Evolutionary conservation across 805 yeast genomes (phyloP).

Genomic region (Yamadazyma laniorum): DNA sequence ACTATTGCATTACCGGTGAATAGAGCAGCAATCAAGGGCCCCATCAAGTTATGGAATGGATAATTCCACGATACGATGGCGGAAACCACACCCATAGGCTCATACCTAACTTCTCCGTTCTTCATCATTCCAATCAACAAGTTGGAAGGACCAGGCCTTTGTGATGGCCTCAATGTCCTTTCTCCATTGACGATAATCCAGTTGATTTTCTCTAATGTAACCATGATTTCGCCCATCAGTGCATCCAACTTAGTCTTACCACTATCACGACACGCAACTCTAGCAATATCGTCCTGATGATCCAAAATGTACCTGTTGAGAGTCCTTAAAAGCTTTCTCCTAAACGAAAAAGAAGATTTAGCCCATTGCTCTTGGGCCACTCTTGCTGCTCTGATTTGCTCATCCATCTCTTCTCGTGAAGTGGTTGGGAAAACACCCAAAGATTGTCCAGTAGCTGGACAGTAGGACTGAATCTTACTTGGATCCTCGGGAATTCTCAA

Average conservation of each 20-base stretch:
- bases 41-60: conserved; percentile 91
- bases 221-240: conserved; percentile 93
- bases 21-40: conserved; percentile 85
- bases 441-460: conserved; percentile 95
- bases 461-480: conserved; percentile 70
- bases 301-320: conserved; percentile 68
- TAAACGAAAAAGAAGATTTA: conserved; percentile 55
- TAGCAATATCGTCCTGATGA: conserved; percentile 82
- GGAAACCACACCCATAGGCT: conserved; percentile 85
- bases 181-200: conserved; percentile 91
- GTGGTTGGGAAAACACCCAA: conserved; percentile 71
- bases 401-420: conserved; percentile 69
- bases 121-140: conserved; percentile 79
- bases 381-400: conserved; percentile 50
- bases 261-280: conserved; percentile 93
- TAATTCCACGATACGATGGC: conserved; percentile 97
- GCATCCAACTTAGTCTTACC: conserved; percentile 97
- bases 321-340: conserved; percentile 70
- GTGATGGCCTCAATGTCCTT: conserved; percentile 61
- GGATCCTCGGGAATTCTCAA: conserved; percentile 63
- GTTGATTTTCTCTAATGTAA: conserved; percentile 85
- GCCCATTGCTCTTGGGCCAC: conserved; percentile 54
- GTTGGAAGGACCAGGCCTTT: conserved; percentile 85
- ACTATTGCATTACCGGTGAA: conserved; percentile 91
- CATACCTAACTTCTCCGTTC: conserved; percentile 89